Conservation (phyloP, 805 yeast species). For the Cyberlindnera xishuangbannaensis region DNA sequence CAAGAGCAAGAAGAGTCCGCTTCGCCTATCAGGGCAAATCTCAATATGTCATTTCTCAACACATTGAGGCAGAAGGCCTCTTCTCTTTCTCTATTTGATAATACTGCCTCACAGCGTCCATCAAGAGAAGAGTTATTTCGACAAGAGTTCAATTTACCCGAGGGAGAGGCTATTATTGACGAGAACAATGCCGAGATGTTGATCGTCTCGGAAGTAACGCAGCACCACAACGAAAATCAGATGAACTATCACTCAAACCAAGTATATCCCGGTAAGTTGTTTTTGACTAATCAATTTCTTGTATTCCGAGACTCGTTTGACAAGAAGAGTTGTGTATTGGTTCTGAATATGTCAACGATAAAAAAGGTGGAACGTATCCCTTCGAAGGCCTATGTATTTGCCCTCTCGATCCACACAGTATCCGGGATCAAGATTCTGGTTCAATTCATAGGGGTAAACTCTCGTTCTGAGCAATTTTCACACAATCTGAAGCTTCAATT, state of each 20-base stretch:
- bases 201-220: constrained; percentile 20
- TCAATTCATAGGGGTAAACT: constrained; percentile 72
- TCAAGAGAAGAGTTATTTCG: constrained; percentile 64
- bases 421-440: constrained; percentile 58
- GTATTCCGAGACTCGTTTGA: constrained; percentile 72
- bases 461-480: constrained; percentile 78
- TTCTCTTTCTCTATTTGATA: constrained; percentile 36
- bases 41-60: constrained; percentile 41
- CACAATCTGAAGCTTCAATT: constrained; percentile 55
- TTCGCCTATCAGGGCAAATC: no score
- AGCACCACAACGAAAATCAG: constrained; percentile 11
- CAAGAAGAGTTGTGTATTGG: constrained; percentile 58
- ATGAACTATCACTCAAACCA: constrained; percentile 24
- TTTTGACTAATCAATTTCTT: constrained; percentile 67
- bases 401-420: constrained; percentile 64
- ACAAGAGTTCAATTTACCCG: constrained; percentile 64
- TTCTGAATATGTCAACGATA: constrained; percentile 68
- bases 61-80: constrained; percentile 42
- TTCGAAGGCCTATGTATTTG: constrained; percentile 67
- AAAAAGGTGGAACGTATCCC: constrained; percentile 85
- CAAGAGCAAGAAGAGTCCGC: no score
- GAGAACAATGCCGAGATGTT: constrained; percentile 64
- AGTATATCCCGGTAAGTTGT: constrained; percentile 58
- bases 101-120: constrained; percentile 17
- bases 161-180: constrained; percentile 56